Percentiles rank a stretch among this genome's conserved stretches.
phyloP scores from a whole-genome alignment of 352 stramenopile genomes.

The Bremia lactucae region DNA sequence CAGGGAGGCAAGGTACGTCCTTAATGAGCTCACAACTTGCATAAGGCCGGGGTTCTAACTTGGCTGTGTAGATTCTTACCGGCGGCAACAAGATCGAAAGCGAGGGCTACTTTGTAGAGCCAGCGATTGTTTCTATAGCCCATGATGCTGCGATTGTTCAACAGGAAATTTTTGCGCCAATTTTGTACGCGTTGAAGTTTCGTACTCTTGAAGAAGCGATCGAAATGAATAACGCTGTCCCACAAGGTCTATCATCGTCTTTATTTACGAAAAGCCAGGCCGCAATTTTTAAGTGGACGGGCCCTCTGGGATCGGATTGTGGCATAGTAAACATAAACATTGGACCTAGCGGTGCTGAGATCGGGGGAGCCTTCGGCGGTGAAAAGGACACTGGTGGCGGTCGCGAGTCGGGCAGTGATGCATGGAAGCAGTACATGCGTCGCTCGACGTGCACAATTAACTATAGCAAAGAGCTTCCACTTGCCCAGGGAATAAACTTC shows the following conservation, averaged over 20 bases:
- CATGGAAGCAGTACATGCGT: constrained; percentile 93
- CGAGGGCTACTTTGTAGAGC: constrained; percentile 86
- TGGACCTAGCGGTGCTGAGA: constrained; percentile 85
- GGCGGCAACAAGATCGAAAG: constrained; percentile 77
- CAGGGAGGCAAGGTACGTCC: constrained; percentile 70
- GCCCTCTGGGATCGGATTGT: constrained; percentile 82
- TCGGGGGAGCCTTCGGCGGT: constrained; percentile 87
- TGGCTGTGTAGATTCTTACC: constrained; percentile 55
- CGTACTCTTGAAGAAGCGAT: constrained; percentile 86
- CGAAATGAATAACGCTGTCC: constrained; percentile 87
- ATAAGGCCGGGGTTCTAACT: too few species aligned
- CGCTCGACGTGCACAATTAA: constrained; percentile 91
- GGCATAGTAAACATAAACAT: constrained; percentile 93
- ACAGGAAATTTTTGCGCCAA: constrained; percentile 88
- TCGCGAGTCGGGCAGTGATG: constrained; percentile 85
- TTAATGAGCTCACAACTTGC: background rate
- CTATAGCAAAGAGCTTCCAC: constrained; percentile 86
- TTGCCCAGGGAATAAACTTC: constrained; percentile 90
- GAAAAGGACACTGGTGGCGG: constrained; percentile 89
- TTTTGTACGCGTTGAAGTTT: constrained; percentile 88
- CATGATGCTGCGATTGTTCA: constrained; percentile 76
- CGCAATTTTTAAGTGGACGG: constrained; percentile 90
- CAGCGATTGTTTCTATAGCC: constrained; percentile 80
- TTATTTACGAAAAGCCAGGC: constrained; percentile 88
- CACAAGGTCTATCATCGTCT: constrained; percentile 85